Conservation (phyloP, 208 protist genomes). For the Trypanosoma grayi region DNA sequence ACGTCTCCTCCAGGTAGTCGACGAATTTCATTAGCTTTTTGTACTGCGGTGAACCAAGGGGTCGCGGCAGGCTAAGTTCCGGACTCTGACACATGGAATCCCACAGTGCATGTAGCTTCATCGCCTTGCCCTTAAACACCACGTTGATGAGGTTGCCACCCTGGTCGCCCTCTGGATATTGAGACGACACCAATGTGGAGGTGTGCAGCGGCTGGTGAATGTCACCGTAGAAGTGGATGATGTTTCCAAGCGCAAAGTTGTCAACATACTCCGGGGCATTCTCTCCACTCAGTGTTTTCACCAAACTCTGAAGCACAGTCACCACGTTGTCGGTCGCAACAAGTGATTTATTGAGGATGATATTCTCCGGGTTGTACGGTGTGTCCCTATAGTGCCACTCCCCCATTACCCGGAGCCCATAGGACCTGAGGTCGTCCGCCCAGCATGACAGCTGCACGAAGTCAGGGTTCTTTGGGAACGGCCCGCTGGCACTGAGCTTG, state of each 20-base stretch:
- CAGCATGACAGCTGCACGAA: conserved; percentile 79
- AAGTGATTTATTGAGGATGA: conserved; percentile 27
- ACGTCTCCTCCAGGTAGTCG: conserved; percentile 55
- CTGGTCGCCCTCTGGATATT: conserved; percentile 57
- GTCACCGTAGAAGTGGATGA: conserved; percentile 84
- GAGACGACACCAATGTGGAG: conserved; percentile 32
- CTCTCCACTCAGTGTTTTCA: conserved; percentile 21
- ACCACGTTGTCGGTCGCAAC: conserved; percentile 32
- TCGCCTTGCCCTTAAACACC: conserved; percentile 16
- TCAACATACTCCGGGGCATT: conserved; percentile 30
- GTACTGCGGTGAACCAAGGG: conserved; percentile 39
- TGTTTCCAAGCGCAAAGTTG: conserved; percentile 67
- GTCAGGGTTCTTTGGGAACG: conserved; percentile 54
- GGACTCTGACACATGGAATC: conserved; percentile 63
- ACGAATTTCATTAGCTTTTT: conserved; percentile 35
- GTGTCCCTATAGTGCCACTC: conserved; percentile 76
- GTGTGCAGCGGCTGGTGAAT: conserved; percentile 86
- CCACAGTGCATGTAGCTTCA: conserved; percentile 80
- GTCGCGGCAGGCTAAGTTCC: conserved; percentile 25
- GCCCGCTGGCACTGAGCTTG: conserved; percentile 45
- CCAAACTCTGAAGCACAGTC: conserved; percentile 23
- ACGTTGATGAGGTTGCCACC: conserved; percentile 73
- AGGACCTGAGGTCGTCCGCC: conserved; percentile 75
- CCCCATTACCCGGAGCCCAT: conserved; percentile 54
- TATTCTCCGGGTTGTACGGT: conserved; percentile 57